Evolutionary conservation across 495 filamentous ascomycete species (phyloP), one percentile per base, ranked within the genome.

Genomic region (Margaritispora aquatica): DNA sequence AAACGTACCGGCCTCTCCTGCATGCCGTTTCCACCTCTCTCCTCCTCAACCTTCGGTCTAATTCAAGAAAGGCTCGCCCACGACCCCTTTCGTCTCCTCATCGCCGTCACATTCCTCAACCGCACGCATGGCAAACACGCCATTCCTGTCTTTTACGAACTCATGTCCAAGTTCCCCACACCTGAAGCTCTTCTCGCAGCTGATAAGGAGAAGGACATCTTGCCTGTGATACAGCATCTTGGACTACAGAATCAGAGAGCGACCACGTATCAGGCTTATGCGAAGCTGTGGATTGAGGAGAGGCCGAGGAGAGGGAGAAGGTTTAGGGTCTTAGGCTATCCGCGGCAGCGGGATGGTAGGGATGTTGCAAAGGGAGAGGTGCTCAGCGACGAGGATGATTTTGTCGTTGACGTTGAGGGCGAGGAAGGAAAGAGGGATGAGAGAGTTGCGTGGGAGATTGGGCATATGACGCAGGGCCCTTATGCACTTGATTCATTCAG

Each of bases 401-500:
- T n/a, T n/a, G n/a, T n/a, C n/a, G n/a, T n/a, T n/a, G n/a, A n/a
- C n/a, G n/a, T n/a, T n/a, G n/a, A n/a, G n/a, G n/a, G n/a, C n/a
- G n/a, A n/a, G n/a, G n/a, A n/a, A 50, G 63, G 2, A 68, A 69
- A 19, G 29, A 34, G 29, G 29, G 63, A 67, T 48, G 58, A 70
- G 13, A 52, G 63, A 2, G 71, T 71, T 2, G 87, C 82, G 4
- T 96, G 90, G 87, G 93, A 97, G 64, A 84, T 96, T 58, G 92
- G 86, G 0, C 88, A 96, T 68, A 67, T 97, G 34, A 89, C 92
- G 0, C 86, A 88, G n/a, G 93, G 94, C 1, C 80, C 84, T 1
- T 97, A 97, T 70, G 89, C 92, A 0, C 72, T 96, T 36, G 93
- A 97, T 70, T 90, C 86, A 59, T 97, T 91, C 90, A 80, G 94